Conservation (phyloP, 192 early-diverging fungal genomes). For the Dimargaris cristalligena region DNA sequence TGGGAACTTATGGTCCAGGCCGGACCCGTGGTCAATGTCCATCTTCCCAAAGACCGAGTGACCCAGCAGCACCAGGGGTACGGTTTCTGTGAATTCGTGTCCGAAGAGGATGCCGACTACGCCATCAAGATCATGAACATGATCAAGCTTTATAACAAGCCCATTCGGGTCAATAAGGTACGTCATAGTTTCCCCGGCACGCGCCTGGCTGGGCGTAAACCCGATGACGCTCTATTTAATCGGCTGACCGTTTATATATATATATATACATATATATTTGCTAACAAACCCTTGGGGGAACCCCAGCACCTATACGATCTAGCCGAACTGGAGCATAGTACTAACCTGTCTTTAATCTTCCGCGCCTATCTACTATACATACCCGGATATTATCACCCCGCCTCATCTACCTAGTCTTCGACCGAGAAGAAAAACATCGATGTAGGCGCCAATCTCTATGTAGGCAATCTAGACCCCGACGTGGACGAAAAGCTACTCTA, state of each 20-base stretch:
- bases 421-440: constrained; percentile 72
- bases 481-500: constrained; percentile 81
- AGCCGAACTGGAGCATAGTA: no score
- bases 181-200: no score
- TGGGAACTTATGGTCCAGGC: constrained; percentile 99
- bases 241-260: no score
- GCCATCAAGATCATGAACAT: constrained; percentile 94
- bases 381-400: no score
- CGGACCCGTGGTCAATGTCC: constrained; percentile 87
- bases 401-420: constrained; percentile 33
- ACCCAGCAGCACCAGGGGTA: constrained; percentile 87
- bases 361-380: no score
- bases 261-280: no score
- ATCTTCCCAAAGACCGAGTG: constrained; percentile 93
- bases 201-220: no score
- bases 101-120: constrained; percentile 91
- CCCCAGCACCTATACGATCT: no score
- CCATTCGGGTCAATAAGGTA: constrained; percentile 85
- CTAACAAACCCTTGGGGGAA: no score
- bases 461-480: constrained; percentile 87
- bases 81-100: constrained; percentile 90
- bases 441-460: constrained; percentile 89
- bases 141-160: constrained; percentile 87
- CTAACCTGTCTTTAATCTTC: no score
- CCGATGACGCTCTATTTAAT: no score